Base-by-base conservation (phyloP, 306 rosid genomes). In the Fragaria iinumae region DNA sequence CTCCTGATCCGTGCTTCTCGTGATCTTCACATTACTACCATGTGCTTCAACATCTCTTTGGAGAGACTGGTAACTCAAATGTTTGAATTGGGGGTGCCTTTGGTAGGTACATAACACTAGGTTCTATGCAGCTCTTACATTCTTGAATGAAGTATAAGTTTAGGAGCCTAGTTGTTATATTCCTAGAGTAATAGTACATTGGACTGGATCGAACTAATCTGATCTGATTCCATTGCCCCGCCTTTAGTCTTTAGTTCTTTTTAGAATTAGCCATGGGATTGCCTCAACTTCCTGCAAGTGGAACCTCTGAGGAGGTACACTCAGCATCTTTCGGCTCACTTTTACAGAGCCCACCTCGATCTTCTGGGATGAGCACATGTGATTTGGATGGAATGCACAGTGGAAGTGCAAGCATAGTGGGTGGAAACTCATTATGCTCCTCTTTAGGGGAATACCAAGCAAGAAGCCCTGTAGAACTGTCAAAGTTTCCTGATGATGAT, bases 271-370 rank as follows among this genome's bases (percentile, higher is more conserved):
- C 47, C 73, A 96, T 96, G 99, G 99, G 99, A 57, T 86, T 96
- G 86, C 99, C 96, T 55, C 98, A 92, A 78, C 78, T 85, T 71
- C 84, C 97, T n/a, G 29, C 65, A 7, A 75, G 82, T 87, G 91
- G 82, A 85, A 76, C 86, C 79, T 75, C 89, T 29, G 97, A 84
- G 81, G 90, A 84, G 25, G 87, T 79, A 59, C 84, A 64, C 44
- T 78, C 85, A 27, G 83, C 82, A 3, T 81, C 85, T 41, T 81
- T 74, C 69, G 82, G 82, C 56, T 80, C 91, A 14, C 79, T 86
- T 87, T 79, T 86, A 75, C 89, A 71, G 79, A 82, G 89, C 81
- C 84, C 89, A 0, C 88, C 92, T 12, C 88, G 73, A 45, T 88
- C 85, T 79, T 72, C 92, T 53, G 88, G 88, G 76, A 89, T 78